Conservation (phyloP, 345 rosid genomes). For the Anastatica hierochuntica region DNA sequence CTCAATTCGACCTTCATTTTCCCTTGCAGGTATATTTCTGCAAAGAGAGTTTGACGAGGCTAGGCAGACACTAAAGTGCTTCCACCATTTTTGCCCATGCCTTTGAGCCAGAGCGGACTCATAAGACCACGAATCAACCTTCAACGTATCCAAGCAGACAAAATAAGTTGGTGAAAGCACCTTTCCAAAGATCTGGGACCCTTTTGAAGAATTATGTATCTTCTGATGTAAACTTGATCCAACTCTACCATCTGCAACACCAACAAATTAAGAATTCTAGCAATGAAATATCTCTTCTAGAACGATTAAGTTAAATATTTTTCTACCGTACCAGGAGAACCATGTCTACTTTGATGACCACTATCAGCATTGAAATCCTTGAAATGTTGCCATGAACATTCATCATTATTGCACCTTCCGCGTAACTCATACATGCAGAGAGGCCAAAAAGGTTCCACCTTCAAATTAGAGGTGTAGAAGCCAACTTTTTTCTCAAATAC, state of each 20-base stretch:
- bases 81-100: constrained; percentile 56
- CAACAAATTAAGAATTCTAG: constrained; percentile 13
- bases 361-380: constrained; percentile 40
- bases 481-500: constrained; percentile 33
- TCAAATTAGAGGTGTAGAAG: constrained; percentile 37
- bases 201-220: constrained; percentile 20
- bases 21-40: constrained; percentile 40
- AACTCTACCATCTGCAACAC: constrained; percentile 42
- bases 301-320: background rate
- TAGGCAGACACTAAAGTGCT: constrained; percentile 57
- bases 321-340: constrained; percentile 33
- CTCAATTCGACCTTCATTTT: constrained; percentile 65
- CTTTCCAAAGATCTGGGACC: constrained; percentile 24
- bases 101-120: constrained; percentile 42
- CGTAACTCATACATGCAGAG: constrained; percentile 90
- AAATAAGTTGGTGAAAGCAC: constrained; percentile 57
- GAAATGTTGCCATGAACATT: constrained; percentile 90
- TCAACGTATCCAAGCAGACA: constrained; percentile 64
- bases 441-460: constrained; percentile 73
- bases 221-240: constrained; percentile 26
- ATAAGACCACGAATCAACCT: constrained; percentile 39
- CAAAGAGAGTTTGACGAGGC: constrained; percentile 45
- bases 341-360: constrained; percentile 22
- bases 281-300: constrained; percentile 4
- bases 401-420: constrained; percentile 92